These are phyloP conservation scores for Lactarius indigo DNA, from an alignment of 768 basidiomycete genomes.

Conservation along the genomic window DNA sequence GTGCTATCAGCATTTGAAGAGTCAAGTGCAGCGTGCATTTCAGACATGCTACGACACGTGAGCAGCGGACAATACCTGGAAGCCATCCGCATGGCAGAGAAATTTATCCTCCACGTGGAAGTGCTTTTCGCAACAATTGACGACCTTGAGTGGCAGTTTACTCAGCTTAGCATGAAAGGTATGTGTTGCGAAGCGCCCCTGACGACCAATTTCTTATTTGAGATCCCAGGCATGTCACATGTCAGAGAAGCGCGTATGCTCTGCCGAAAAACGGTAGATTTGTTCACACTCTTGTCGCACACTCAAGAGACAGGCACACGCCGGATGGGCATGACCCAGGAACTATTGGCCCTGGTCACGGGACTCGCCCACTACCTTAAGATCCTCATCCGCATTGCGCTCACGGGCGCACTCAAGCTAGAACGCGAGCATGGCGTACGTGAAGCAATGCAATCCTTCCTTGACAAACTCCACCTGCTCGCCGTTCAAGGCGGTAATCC, in stretches of 20 bases:
- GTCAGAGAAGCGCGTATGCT: constrained; percentile 98
- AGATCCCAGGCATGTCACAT: constrained; percentile 83
- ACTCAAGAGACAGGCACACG: constrained; percentile 90
- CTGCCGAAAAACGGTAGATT: constrained; percentile 97
- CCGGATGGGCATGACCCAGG: constrained; percentile 95
- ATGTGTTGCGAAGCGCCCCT: constrained; percentile 34
- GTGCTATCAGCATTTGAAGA: constrained; percentile 98
- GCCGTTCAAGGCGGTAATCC: constrained; percentile 85
- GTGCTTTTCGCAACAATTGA: constrained; percentile 96
- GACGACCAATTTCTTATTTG: neutral
- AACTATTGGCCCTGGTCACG: constrained; percentile 93
- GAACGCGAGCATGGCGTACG: constrained; percentile 84
- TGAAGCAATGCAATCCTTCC: constrained; percentile 83
- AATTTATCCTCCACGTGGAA: constrained; percentile 97
- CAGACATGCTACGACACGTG: constrained; percentile 97
- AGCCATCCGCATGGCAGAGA: constrained; percentile 97
- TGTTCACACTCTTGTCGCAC: constrained; percentile 93
- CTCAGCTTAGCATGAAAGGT: constrained; percentile 82
- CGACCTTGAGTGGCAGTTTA: constrained; percentile 89
- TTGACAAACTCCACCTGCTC: constrained; percentile 89
- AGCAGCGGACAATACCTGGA: constrained; percentile 96
- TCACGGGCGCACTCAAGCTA: constrained; percentile 92
- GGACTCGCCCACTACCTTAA: constrained; percentile 99
- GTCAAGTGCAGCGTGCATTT: constrained; percentile 98
- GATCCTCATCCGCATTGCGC: constrained; percentile 96